Base-by-base conservation (phyloP, 768 basidiomycete species). In the Phylloporus arenicola region DNA sequence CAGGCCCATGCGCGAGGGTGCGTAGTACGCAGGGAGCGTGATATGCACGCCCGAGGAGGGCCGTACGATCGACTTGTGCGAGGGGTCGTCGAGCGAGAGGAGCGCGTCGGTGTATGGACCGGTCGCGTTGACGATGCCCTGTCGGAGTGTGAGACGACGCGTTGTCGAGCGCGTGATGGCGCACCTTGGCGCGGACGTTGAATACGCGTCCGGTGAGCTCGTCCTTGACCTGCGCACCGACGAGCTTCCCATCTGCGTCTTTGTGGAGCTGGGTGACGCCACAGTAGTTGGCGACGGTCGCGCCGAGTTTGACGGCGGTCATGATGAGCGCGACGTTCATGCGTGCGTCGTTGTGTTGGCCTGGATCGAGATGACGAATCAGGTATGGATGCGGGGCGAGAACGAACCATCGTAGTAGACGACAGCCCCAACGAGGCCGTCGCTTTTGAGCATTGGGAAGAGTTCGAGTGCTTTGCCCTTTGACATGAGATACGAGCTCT, bases 241-340 rank as follows among this genome's bases (percentile, higher is more conserved):
- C 14, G 22, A 94, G 75, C 53, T 83, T 83, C 13, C 84, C 84
- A 25, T 75, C 61, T 3, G 69, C 49, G 51, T 78, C 75, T 70
- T 95, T 95, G 69, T 83, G 78, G 4, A 99, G 74, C 3, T 75
- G 67, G 11, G 82, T 84, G 45, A 96, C 92, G 61, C 93, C 87
- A 64, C 82, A 83, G 71, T 99, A 90, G 74, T 98, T 99, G 43
- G 86, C 83, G 16, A 87, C 85, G 8, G 78, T 78, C 5, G 94
- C 92, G 39, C 94, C 94, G 46, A 88, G 81, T 61, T 92, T 88
- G 39, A 97, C 90, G 5, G 95, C 96, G 16, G 87, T 96, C 82
- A 97, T 83, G 61, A 95, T 79, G 29, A 99, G 75, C 0, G 95
- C 92, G 47, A 95, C 80, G 73, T 99, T 99, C 96, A 98, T 99